phyloP scores from a whole-genome alignment of 352 stramenopile species.

The Globisporangium carolinianum region DNA sequence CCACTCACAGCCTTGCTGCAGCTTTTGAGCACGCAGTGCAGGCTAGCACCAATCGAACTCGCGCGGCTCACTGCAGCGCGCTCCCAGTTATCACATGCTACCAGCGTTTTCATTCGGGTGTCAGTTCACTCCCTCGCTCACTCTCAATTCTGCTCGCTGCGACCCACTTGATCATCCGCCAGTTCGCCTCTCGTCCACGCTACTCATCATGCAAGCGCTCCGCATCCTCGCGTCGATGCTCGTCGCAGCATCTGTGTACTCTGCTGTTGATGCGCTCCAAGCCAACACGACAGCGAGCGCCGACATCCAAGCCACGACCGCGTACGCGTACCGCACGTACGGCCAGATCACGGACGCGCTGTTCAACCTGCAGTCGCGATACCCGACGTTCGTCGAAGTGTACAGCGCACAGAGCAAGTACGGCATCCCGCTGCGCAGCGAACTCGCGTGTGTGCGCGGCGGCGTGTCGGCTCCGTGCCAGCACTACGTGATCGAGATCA shows the following conservation, averaged over 20 bases:
- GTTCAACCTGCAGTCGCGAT: conserved; percentile 39
- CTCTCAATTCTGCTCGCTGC: conserved; percentile 5
- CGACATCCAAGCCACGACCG: conserved; percentile 1
- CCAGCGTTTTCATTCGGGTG: too few species aligned
- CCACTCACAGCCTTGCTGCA: too few species aligned
- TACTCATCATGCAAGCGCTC: conserved; percentile 2
- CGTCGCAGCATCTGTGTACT: background rate
- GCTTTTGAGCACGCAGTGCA: too few species aligned
- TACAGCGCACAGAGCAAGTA: conserved; percentile 81
- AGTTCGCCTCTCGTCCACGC: too few species aligned
- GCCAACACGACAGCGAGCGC: background rate
- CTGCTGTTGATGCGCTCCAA: background rate
- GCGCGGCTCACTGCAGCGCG: too few species aligned
- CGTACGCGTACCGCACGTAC: conserved; percentile 59
- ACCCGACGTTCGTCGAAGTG: conserved; percentile 64
- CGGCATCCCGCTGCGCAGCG: conserved; percentile 35
- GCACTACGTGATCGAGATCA: conserved; percentile 85
- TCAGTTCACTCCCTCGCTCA: background rate
- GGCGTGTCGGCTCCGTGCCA: conserved; percentile 38
- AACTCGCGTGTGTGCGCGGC: conserved; percentile 42
- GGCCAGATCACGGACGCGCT: conserved; percentile 63
- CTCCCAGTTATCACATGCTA: too few species aligned
- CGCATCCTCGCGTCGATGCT: background rate
- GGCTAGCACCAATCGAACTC: too few species aligned
- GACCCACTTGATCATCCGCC: background rate